phyloP scores from a whole-genome alignment of 2,329 filamentous ascomycete species.

The Trichoderma gracile region DNA sequence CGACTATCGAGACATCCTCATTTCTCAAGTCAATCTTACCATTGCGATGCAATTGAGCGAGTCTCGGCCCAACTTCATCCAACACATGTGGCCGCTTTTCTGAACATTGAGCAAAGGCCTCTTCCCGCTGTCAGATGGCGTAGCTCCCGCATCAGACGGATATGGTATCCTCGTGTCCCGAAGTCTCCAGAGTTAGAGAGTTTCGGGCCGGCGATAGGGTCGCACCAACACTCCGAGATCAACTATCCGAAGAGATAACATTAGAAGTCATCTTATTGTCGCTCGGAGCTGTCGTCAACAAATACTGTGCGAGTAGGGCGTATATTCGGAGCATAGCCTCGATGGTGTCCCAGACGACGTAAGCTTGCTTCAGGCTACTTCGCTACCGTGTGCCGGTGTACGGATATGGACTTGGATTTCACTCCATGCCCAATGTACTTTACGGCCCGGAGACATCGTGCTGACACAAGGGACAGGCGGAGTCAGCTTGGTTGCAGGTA shows the following conservation, averaged over 20 bases:
- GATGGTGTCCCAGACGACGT: not conserved
- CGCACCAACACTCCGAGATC: not conserved
- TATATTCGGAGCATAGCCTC: slow-evolving; percentile 2
- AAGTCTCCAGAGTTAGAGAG: not conserved
- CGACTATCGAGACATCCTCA: not conserved
- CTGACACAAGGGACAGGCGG: slow-evolving; percentile 10
- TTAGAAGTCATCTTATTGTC: not conserved
- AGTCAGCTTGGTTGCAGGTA: slow-evolving; percentile 15
- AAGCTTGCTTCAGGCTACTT: not conserved
- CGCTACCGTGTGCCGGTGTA: not conserved
- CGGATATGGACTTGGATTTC: not conserved
- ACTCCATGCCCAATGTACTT: not conserved
- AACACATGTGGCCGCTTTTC: not conserved
- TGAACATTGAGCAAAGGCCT: not conserved
- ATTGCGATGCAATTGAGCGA: too few relatives aligned
- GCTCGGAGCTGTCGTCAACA: not conserved
- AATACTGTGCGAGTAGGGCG: not conserved
- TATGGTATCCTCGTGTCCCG: not conserved
- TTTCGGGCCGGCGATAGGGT: not conserved
- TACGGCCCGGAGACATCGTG: not conserved
- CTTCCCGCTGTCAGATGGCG: not conserved
- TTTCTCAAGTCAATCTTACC: not conserved
- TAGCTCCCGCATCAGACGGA: slow-evolving; percentile 3
- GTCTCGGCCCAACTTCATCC: not conserved
- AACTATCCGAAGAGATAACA: not conserved